Evolutionary conservation across 495 filamentous ascomycete species (phyloP).

Genomic region (Rhypophila decipiens): DNA sequence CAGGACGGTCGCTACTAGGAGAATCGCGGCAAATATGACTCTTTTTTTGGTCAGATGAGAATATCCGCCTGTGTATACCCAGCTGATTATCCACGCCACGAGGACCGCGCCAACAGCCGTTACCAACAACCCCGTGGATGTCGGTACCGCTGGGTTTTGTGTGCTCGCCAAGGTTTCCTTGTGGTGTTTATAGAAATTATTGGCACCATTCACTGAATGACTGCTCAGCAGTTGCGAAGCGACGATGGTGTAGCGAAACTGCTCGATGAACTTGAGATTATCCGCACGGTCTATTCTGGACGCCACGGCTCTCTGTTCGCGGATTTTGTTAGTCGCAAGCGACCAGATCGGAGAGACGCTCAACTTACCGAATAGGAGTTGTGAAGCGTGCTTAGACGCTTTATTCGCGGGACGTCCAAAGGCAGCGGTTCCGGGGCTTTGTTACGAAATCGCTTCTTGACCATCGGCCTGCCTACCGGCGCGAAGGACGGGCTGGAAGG

Average conservation of each 20-base stretch:
- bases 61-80: conserved; percentile 47
- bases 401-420: conserved; percentile 42
- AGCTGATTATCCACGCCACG: conserved; percentile 67
- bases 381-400: conserved; percentile 28
- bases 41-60: conserved; percentile 45
- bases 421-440: conserved; percentile 57
- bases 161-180: conserved; percentile 2
- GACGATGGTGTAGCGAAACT: conserved; percentile 92
- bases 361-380: conserved; percentile 20
- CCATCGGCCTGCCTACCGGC: conserved; percentile 62
- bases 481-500: conserved; percentile 59
- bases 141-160: conserved; percentile 10
- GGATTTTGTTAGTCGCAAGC: background rate
- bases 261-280: conserved; percentile 84
- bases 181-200: conserved; percentile 9
- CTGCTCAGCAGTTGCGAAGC: conserved; percentile 86
- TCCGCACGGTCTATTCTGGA: conserved; percentile 74
- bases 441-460: conserved; percentile 60
- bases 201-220: conserved; percentile 35
- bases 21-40: conserved; percentile 51
- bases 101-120: conserved; percentile 56
- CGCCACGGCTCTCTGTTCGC: conserved; percentile 51
- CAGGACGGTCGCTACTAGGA: conserved; percentile 49
- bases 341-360: background rate
- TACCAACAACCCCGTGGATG: conserved; percentile 37